Percentiles rank a stretch among this genome's conserved stretches.
phyloP scores from a whole-genome alignment of 1,139 yeast genomes.

The Pichia sp. region DNA sequence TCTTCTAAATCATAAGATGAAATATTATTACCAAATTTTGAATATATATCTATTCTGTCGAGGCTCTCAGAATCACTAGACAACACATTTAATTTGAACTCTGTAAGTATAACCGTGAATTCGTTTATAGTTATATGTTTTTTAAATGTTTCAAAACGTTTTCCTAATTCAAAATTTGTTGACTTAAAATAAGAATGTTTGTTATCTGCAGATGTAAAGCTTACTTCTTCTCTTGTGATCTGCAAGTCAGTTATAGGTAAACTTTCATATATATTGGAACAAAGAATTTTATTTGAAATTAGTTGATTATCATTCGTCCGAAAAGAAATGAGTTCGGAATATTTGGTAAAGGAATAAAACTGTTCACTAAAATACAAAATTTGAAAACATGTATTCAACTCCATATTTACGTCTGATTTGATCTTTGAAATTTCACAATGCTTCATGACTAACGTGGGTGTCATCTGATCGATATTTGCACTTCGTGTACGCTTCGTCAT shows the following conservation, averaged over 20 bases:
- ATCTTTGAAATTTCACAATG: not conserved
- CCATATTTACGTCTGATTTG: not conserved
- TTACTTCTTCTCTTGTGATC: not conserved
- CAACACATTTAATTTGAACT: not conserved
- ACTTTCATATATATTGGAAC: not conserved
- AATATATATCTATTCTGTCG: slow-evolving; percentile 1
- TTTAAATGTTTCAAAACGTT: not conserved
- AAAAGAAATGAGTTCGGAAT: not conserved
- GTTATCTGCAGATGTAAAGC: slow-evolving; percentile 2
- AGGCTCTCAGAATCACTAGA: not conserved
- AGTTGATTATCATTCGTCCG: not conserved
- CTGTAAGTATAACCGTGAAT: slow-evolving; percentile 1
- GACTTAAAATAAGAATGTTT: not conserved
- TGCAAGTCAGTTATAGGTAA: not conserved
- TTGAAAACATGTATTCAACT: not conserved
- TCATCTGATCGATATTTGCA: not conserved
- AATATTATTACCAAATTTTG: not conserved
- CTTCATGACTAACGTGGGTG: not conserved
- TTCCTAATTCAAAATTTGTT: not conserved
- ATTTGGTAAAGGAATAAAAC: not conserved
- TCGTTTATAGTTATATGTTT: not conserved
- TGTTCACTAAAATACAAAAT: not conserved
- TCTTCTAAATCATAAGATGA: slow-evolving; percentile 9
- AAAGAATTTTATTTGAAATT: not conserved
- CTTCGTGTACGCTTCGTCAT: slow-evolving; percentile 1